Evolutionary conservation across 2,329 filamentous ascomycete species (phyloP), one percentile per base, ranked within the genome.

Genomic region (Cladosporium sphaerospermum): DNA sequence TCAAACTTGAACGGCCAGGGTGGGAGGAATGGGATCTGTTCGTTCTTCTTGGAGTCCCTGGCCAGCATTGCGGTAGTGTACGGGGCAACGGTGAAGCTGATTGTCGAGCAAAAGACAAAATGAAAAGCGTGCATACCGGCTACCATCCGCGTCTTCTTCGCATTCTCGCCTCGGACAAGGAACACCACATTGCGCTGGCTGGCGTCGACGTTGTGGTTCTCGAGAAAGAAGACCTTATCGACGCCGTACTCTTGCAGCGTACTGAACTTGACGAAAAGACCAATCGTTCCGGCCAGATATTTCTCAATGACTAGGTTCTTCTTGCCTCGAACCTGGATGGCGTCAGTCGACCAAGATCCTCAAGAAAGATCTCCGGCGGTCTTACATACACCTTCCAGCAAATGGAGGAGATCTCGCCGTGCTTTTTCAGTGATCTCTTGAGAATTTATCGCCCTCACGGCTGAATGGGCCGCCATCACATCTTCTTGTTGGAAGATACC

Each of bases 221-320:
- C 93, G 44, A 99, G 78, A 66, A 96, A 86, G 76, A 97, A 99
- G 61, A 96, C 89, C 71, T 95, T 95, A 71, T 97, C 91, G 61
- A 99, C 91, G 31, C 95, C 95, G 74, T 97, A 96, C 66, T 99
- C 93, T 68, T 97, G 89, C 13, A 96, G 80, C 9, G 88, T 92
- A 18, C 92, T 92, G 66, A 96, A 95, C 70, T 96, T 96, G 73
- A 95, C 89, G 61, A 99, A 86, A 55, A 92, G 80, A 55, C 91
- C 89, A 61, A 99, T 81, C 31, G 91, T 89, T 19, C 92, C 93
- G 61, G 92, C 90, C 62, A 99, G 79, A 63, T 85, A 85, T 71
- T 87, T 88, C 70, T 97, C 92, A 67, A 99, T 86, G 49, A 99
- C 88, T 57, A 99, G 78, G 67, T 96, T 97, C 79, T 99, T 99